Evolutionary conservation across 2,329 filamentous ascomycete species (phyloP).

Genomic region (Akanthomyces muscarius): DNA sequence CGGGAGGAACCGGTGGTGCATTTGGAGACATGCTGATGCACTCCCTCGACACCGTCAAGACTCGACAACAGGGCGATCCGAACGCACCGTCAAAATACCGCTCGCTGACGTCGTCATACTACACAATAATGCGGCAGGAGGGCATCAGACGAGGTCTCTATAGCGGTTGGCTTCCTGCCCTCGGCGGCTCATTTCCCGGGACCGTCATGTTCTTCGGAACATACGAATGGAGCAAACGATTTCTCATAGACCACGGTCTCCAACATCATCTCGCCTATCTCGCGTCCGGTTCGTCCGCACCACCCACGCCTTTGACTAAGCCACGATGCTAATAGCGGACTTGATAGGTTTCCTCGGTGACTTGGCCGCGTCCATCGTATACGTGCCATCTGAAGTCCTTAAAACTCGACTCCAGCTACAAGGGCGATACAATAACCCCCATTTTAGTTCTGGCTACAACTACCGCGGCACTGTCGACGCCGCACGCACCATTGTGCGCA

Average conservation of each 20-base stretch:
- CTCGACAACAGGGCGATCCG: conserved; percentile 92
- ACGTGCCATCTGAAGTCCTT: conserved; percentile 94
- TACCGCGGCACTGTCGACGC: conserved; percentile 85
- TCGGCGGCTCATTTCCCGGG: conserved; percentile 87
- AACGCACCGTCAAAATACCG: conserved; percentile 90
- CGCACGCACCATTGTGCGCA: conserved; percentile 74
- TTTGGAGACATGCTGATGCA: conserved; percentile 98
- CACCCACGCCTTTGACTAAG: background rate
- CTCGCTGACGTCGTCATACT: conserved; percentile 84
- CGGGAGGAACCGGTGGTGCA: conserved; percentile 86
- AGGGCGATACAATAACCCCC: conserved; percentile 90
- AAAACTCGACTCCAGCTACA: conserved; percentile 97
- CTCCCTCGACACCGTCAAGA: conserved; percentile 97
- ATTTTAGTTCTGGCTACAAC: conserved; percentile 92
- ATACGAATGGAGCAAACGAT: conserved; percentile 91
- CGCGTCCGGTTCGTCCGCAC: conserved; percentile 59
- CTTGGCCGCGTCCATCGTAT: conserved; percentile 84
- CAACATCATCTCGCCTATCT: conserved; percentile 83
- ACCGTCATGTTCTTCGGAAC: conserved; percentile 94
- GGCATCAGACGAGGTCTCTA: conserved; percentile 83
- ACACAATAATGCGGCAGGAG: conserved; percentile 90
- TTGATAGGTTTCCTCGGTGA: conserved; percentile 81
- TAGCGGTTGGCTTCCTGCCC: conserved; percentile 86
- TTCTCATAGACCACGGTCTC: conserved; percentile 79
- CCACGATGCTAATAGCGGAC: background rate